These are phyloP conservation scores for Gymnopilus dilepis DNA, from an alignment of 768 basidiomycete genomes.

Conservation along the genomic window DNA sequence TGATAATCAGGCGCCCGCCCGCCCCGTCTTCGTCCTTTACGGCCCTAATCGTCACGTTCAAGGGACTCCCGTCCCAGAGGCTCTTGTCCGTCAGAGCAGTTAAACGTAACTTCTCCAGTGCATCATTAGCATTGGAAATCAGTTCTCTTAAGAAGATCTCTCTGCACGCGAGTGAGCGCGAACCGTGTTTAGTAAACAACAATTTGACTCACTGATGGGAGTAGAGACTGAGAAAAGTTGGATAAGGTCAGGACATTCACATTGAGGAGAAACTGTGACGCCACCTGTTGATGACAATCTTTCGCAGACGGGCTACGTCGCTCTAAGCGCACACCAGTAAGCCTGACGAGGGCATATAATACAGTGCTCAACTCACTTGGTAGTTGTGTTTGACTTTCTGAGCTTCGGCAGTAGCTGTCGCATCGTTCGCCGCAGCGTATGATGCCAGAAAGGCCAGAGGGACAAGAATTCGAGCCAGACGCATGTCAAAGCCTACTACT, in stretches of 20 bases:
- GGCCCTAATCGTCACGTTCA: slow-evolving; percentile 92
- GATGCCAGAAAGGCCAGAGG: slow-evolving; percentile 49
- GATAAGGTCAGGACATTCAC: slow-evolving; percentile 10
- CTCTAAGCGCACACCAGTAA: slow-evolving; percentile 54
- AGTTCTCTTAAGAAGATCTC: slow-evolving; percentile 90
- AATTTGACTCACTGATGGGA: slow-evolving; percentile 65
- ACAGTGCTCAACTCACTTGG: slow-evolving; percentile 52
- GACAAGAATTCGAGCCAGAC: slow-evolving; percentile 56
- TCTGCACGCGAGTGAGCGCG: slow-evolving; percentile 38
- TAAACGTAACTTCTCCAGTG: slow-evolving; percentile 91
- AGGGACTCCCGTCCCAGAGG: slow-evolving; percentile 70
- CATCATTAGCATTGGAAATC: slow-evolving; percentile 95
- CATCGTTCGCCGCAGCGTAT: slow-evolving; percentile 55
- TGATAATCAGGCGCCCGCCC: slow-evolving; percentile 75
- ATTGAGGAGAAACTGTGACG: slow-evolving; percentile 8
- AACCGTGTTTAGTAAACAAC: neutral
- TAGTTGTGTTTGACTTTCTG: slow-evolving; percentile 69
- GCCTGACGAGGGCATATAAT: neutral
- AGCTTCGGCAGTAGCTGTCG: slow-evolving; percentile 38
- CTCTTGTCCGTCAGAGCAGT: slow-evolving; percentile 79
- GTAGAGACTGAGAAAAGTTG: slow-evolving; percentile 61
- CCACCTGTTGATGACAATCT: slow-evolving; percentile 90
- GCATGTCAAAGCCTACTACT: slow-evolving; percentile 47
- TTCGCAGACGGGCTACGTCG: slow-evolving; percentile 90
- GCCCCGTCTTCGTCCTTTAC: slow-evolving; percentile 68